Evolutionary conservation across 768 basidiomycete genomes (phyloP), one percentile per base, ranked within the genome.

Genomic region (Russula brevipes): DNA sequence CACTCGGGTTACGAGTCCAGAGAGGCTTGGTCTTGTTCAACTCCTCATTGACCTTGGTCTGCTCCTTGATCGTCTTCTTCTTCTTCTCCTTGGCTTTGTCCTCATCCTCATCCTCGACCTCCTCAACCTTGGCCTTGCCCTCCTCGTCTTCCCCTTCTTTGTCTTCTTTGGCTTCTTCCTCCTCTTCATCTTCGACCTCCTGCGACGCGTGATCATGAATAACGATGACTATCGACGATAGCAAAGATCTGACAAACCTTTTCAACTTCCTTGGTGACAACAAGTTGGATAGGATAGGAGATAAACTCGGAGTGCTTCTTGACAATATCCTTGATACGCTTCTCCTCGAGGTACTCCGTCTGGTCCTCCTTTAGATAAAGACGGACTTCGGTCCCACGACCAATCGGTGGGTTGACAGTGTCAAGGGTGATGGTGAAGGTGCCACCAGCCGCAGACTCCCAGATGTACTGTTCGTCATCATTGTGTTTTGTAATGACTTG

Each of bases 281-380:
- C 93, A 67, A 99, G 85, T 75, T 98, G 95, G 73, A 98, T 99
- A 68, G 97, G 97, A 81, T 98, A 98, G 36, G 95, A 98, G 78
- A 98, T 99, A 82, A 98, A 98, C 80, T 99, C 96, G 72, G 96
- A 98, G 84, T 99, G 96, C 83, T 98, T 98, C 85, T 99, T 98
- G 75, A 99, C 96, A 70, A 96, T 92, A 70, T 98, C 97, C 84
- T 95, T 96, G 84, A 98, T 91, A 77, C 87, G 88, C 84, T 97
- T 97, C 86, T 99, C 96, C 81, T 99, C 96, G 51, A 98, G 85
- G 80, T 98, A 98, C 77, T 98, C 97, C 66, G 91, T 87, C 79
- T 98, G 94, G 76, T 99, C 97, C 75, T 98, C 97, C 83, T 99
- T 98, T 76, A 99, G 80, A 84, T 79, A 92, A 64, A 96, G 87